Base-by-base conservation (phyloP, 306 rosid species). In the Cucumis cinereus region DNA sequence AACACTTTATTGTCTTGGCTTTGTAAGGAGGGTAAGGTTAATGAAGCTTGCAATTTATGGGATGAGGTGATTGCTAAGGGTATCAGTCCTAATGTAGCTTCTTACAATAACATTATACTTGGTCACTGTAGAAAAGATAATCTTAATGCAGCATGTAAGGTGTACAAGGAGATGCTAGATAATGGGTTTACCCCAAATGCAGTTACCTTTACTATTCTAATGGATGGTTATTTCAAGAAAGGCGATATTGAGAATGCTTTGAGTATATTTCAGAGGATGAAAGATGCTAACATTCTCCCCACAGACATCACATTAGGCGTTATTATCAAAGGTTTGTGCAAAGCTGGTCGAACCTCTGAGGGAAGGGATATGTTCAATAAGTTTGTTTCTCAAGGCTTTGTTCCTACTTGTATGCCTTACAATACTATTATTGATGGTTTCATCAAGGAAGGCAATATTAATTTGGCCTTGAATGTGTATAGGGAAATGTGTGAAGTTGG, bases 311-410 rank as follows among this genome's bases (percentile, higher is more conserved):
- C 88, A 68, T 79, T 43, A 54, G 84, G 82, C 82, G 81, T 81
- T 40, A 58, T 86, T 64, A 82, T 93, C 77, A 84, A 79, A 78
- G 96, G 95, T 78, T 79, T 92, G 88, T 85, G 98, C 86, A 92
- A 85, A 85, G 86, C 59, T 83, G 91, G 96, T 57, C 89, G 76
- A 26, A 76, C 87, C 60, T 77, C 87, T 40, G 90, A 86, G 77
- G 76, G 86, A 64, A 78, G 75, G 64, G 86, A 84, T 56, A 79
- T 55, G 84, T 63, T 93, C 81, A 73, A 83, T 30, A 78, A 76
- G 71, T 87, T 86, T 78, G 64, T 84, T 58, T 78, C 80, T 70
- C 76, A 57, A 78, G 95, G 95, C 71, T 89, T 86, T 55, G 17
- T 81, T 81, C 93, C 93, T 33, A 77, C 79, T 17, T 77, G 85